phyloP scores from a whole-genome alignment of 2,329 filamentous ascomycete genomes.

The Diplodia scrobiculata region DNA sequence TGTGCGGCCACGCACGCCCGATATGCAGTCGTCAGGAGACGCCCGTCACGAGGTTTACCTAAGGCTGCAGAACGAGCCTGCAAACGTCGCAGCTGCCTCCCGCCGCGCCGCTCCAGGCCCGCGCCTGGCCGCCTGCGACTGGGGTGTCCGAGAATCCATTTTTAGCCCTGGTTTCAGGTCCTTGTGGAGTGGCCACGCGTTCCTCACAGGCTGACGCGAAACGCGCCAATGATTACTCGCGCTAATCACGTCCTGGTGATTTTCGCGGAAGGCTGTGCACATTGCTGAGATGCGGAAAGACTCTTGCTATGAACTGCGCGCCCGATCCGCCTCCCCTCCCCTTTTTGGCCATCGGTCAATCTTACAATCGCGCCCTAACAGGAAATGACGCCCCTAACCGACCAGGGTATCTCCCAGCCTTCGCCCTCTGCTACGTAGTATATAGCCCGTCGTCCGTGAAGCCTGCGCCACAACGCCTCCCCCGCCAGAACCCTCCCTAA shows the following conservation, averaged over 20 bases:
- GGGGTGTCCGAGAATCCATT: conserved; percentile 18
- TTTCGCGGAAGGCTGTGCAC: conserved; percentile 24
- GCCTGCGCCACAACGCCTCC: conserved; percentile 19
- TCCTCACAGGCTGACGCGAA: conserved; percentile 17
- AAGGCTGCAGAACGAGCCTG: conserved; percentile 5
- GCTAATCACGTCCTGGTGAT: conserved; percentile 26
- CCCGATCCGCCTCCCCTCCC: conserved; percentile 20
- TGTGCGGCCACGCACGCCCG: conserved; percentile 19
- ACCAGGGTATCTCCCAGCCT: conserved; percentile 22
- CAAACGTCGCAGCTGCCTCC: conserved; percentile 6
- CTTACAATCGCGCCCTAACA: conserved; percentile 11
- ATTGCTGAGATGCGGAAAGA: conserved; percentile 2
- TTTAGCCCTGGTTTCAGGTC: conserved; percentile 19
- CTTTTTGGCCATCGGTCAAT: conserved; percentile 21
- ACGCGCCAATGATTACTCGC: conserved; percentile 24
- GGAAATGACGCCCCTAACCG: conserved; percentile 15
- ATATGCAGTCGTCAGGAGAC: conserved; percentile 26
- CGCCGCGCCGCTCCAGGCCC: conserved; percentile 8
- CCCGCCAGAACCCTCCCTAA: conserved; percentile 17
- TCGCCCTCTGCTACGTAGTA: conserved; percentile 1
- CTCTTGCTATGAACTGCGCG: conserved; percentile 7
- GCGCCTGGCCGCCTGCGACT: conserved; percentile 20
- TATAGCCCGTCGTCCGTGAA: not conserved
- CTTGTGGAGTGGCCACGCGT: conserved; percentile 24
- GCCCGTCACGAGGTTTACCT: conserved; percentile 21